phyloP scores from a whole-genome alignment of 225 moss, liverwort and hornwort genomes.

The Marchantia polymorpha region DNA sequence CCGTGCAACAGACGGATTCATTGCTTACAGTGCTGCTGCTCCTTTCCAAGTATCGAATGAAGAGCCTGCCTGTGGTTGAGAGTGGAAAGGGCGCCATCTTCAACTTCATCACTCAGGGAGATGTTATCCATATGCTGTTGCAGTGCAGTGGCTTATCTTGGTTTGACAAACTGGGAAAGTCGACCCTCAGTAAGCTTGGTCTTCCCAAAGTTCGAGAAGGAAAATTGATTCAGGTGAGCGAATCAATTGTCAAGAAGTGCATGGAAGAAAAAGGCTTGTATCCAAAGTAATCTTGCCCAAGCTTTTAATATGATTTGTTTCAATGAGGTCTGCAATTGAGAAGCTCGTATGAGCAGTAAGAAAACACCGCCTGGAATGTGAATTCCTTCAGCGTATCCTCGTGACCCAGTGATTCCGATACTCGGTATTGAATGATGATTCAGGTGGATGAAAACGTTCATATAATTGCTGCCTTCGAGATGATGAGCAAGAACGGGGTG shows the following conservation, averaged over 20 bases:
- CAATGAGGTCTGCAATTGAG: neutral
- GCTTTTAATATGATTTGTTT: neutral
- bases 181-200: constrained; percentile 12
- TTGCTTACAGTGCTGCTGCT: constrained; percentile 68
- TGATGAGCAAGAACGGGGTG: constrained; percentile 70
- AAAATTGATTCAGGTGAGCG: constrained; percentile 1
- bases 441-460: constrained; percentile 49
- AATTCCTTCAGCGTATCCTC: neutral
- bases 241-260: neutral
- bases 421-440: neutral
- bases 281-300: neutral
- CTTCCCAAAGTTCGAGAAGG: constrained; percentile 8
- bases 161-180: constrained; percentile 27
- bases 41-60: constrained; percentile 68
- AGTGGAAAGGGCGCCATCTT: constrained; percentile 39
- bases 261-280: too few species aligned
- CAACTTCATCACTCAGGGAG: constrained; percentile 72
- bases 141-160: constrained; percentile 28
- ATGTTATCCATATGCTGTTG: constrained; percentile 25
- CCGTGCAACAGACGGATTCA: constrained; percentile 62
- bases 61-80: constrained; percentile 70
- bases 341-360: neutral
- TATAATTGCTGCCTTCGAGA: constrained; percentile 50
- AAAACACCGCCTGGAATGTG: neutral
- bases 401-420: neutral